Evolutionary conservation across 2,329 filamentous ascomycete species (phyloP).

Genomic region (Ceratocystis variospora): DNA sequence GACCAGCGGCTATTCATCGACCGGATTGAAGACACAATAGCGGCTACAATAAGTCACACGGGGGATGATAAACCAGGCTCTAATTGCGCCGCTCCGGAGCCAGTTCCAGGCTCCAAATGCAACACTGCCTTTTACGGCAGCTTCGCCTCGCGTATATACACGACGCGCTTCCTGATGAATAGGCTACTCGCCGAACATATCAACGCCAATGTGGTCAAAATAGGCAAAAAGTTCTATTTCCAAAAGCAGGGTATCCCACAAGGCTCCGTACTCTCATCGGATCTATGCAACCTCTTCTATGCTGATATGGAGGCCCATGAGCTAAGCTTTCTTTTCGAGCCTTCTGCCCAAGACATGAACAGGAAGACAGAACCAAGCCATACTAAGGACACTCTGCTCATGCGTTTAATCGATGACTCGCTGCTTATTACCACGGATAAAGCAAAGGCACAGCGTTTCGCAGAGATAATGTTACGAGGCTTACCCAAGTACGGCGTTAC

Average conservation of each 20-base stretch:
- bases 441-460: slow-evolving; percentile 54
- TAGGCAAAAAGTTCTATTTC: slow-evolving; percentile 76
- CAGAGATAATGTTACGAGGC: slow-evolving; percentile 67
- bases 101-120: slow-evolving; percentile 30
- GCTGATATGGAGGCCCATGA: slow-evolving; percentile 63
- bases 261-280: slow-evolving; percentile 73
- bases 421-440: slow-evolving; percentile 65
- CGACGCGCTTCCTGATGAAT: slow-evolving; percentile 44
- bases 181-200: slow-evolving; percentile 66
- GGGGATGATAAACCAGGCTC: background rate
- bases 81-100: slow-evolving; percentile 19
- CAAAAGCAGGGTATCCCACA: slow-evolving; percentile 87
- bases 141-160: slow-evolving; percentile 42
- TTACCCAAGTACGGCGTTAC: slow-evolving; percentile 65
- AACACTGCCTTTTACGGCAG: slow-evolving; percentile 69
- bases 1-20: slow-evolving; percentile 34
- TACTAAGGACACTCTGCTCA: background rate
- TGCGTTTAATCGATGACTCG: slow-evolving; percentile 55
- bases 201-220: slow-evolving; percentile 69
- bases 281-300: slow-evolving; percentile 93
- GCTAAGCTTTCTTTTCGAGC: slow-evolving; percentile 46
- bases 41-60: background rate
- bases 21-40: slow-evolving; percentile 28
- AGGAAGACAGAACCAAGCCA: background rate
- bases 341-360: background rate